Conservation (phyloP, 805 yeast genomes). For the Candida xiaguanensis region DNA sequence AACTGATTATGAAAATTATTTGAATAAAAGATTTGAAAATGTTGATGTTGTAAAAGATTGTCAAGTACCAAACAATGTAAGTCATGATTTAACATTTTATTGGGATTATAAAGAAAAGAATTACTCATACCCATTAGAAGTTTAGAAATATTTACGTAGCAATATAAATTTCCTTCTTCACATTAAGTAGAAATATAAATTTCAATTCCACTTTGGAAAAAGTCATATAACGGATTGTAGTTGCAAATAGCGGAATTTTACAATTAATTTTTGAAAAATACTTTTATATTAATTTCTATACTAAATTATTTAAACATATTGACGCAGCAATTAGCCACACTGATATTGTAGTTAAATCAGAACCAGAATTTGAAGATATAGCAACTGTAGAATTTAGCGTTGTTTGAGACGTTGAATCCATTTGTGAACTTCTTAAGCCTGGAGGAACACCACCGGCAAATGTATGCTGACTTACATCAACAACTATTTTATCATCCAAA, state of each 20-base stretch:
- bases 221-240: too few relatives aligned
- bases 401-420: neutral
- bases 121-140: conserved; percentile 15
- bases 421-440: neutral
- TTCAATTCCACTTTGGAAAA: too few relatives aligned
- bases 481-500: neutral
- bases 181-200: too few relatives aligned
- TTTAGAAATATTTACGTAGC: conserved; percentile 4
- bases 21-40: conserved; percentile 11
- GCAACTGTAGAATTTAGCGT: neutral
- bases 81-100: conserved; percentile 17
- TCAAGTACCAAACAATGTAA: conserved; percentile 12
- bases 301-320: neutral
- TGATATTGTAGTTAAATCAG: neutral
- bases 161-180: too few relatives aligned
- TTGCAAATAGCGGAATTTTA: too few relatives aligned
- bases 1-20: conserved; percentile 7
- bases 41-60: conserved; percentile 13
- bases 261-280: too few relatives aligned
- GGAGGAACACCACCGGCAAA: conserved; percentile 4
- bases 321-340: neutral
- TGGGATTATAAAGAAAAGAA: conserved; percentile 20
- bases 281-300: neutral
- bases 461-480: neutral
- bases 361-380: neutral